Base-by-base conservation (phyloP, 2,329 filamentous ascomycete genomes). In the Penicillium paneum region DNA sequence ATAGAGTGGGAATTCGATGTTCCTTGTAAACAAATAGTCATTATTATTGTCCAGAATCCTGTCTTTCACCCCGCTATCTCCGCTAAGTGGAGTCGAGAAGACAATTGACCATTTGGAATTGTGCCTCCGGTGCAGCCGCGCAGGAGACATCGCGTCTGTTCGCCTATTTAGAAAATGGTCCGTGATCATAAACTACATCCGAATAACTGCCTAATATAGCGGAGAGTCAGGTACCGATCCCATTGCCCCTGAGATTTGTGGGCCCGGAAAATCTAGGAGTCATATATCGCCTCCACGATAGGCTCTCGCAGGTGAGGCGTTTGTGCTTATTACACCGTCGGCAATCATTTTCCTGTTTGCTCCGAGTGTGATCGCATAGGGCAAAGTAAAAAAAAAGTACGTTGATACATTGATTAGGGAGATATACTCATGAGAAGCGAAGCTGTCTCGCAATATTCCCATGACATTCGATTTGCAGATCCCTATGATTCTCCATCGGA, bases 121-220 rank as follows among this genome's bases (percentile, higher is more conserved):
- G 19, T 48, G 28, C 35, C 42, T 47, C 4, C 43, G 13, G 19
- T 48, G 50, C 43, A 52, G 50, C 50, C 50, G 50, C 50, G 43
- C 17, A 32, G 19, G 50, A 52, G 42, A 49, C 29, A 32, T 48
- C 50, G 50, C 50, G 50, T 53, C 50, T 53, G 50, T 53, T 53
- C 50, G 50, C 50, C 50, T 53, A 53, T 48, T 36, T 48, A 13
- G 8, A 28, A 39, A 39, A 19, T 28, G 43, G 50, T 34, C 44
- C 50, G 34, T 50, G 38, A 52, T 46, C 34, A 40, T 29, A 40
- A 41, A 28, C 29, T 17, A 44, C n/a, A 35, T 31, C 11, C 34
- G 15, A 34, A 43, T 44, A 6, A 8, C 12, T 31, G 17, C 13
- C 29, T 8, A 31, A 48, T 26, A 29, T 24, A 24, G 21, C 21